Percentiles rank a stretch among this genome's conserved stretches.
Conservation (phyloP, 2,329 filamentous ascomycete species). For the Ascosphaera acerosa region DNA sequence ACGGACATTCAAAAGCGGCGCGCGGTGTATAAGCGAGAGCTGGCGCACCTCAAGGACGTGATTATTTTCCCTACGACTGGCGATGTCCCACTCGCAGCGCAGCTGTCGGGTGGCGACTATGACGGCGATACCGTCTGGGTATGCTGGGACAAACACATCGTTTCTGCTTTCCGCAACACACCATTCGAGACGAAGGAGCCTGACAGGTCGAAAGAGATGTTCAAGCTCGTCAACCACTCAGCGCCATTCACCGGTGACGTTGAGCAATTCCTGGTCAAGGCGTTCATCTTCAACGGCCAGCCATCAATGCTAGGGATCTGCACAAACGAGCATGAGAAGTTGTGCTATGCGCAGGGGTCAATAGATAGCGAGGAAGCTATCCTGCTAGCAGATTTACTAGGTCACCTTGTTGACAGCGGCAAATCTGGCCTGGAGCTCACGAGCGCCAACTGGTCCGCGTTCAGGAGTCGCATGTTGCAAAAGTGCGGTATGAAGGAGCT, state of each 20-base stretch:
- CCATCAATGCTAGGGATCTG: slow-evolving; percentile 26
- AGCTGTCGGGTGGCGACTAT: slow-evolving; percentile 38
- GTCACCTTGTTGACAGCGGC: slow-evolving; percentile 21
- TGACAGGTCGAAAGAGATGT: slow-evolving; percentile 14
- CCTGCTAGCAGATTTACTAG: slow-evolving; percentile 17
- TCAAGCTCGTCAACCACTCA: slow-evolving; percentile 23
- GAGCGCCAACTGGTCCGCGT: slow-evolving; percentile 15
- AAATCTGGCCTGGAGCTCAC: slow-evolving; percentile 21
- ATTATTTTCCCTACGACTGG: slow-evolving; percentile 31
- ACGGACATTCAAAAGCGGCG: slow-evolving; percentile 33
- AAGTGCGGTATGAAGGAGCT: slow-evolving; percentile 10
- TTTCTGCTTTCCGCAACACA: slow-evolving; percentile 27
- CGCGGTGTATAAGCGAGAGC: slow-evolving; percentile 24
- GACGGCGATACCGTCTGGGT: slow-evolving; percentile 37
- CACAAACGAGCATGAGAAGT: slow-evolving; percentile 24
- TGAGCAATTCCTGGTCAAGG: slow-evolving; percentile 18
- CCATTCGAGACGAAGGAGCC: slow-evolving; percentile 14
- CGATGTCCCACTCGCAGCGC: slow-evolving; percentile 27
- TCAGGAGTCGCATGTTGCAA: slow-evolving; percentile 8
- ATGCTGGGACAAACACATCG: slow-evolving; percentile 31
- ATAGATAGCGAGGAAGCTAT: slow-evolving; percentile 13
- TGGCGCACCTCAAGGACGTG: slow-evolving; percentile 30
- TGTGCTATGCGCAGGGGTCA: slow-evolving; percentile 27
- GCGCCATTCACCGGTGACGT: slow-evolving; percentile 14
- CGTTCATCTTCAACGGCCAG: slow-evolving; percentile 23